Evolutionary conservation across 108 stramenopile genomes (phyloP).

Genomic region (Cyclotella sp.): DNA sequence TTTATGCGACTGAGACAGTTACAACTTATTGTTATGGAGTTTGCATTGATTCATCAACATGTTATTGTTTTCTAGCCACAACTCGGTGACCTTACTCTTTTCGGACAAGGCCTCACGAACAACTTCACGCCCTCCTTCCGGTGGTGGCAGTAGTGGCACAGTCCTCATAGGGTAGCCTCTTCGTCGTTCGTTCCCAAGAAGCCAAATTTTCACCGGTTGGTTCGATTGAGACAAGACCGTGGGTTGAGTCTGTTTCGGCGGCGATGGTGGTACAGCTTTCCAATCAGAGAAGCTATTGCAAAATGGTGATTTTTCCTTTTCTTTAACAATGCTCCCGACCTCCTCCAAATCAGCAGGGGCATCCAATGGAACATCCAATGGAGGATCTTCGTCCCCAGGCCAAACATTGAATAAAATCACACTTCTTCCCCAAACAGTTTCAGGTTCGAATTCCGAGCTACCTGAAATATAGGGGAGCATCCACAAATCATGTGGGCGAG

Average conservation of each 20-base stretch:
- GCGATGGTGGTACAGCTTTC: constrained; percentile 17
- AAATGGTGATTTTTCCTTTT: constrained; percentile 1
- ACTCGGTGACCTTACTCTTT: constrained; percentile 31
- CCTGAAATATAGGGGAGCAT: constrained; percentile 68
- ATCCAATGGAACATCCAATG: constrained; percentile 61
- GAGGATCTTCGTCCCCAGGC: constrained; percentile 59
- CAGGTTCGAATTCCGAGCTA: constrained; percentile 50
- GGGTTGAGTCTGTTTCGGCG: neutral
- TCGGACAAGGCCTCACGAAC: constrained; percentile 39
- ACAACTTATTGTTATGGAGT: no score
- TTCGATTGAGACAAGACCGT: constrained; percentile 22
- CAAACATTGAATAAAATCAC: constrained; percentile 86
- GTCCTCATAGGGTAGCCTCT: constrained; percentile 64
- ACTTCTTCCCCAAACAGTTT: constrained; percentile 68
- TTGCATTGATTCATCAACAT: neutral
- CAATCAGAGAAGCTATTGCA: constrained; percentile 39
- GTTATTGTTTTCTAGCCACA: constrained; percentile 31
- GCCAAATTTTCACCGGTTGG: constrained; percentile 72
- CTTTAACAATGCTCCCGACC: neutral
- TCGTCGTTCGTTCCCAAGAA: constrained; percentile 68
- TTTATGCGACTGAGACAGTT: no score
- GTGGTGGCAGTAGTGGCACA: constrained; percentile 37
- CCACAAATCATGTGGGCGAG: constrained; percentile 77
- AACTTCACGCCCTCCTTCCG: constrained; percentile 33
- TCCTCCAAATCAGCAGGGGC: constrained; percentile 5